A percentile compares a stretch with the other conserved stretches of the same genome.
Conservation (phyloP, 345 rosid genomes). For the Conringia planisiliqua region DNA sequence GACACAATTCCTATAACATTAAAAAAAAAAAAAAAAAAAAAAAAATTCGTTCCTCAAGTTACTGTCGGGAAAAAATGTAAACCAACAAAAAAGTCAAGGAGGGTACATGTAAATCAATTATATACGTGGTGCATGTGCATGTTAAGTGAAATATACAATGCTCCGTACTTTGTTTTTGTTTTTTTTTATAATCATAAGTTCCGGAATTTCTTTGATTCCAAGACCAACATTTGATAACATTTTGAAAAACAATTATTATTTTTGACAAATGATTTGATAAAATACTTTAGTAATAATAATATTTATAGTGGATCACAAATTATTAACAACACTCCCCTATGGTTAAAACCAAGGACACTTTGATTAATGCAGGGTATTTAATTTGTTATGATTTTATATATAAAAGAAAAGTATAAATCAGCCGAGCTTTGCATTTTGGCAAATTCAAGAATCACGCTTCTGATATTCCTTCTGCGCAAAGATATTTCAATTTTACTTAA, state of each 20-base stretch:
- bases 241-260: background rate
- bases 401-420: background rate
- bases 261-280: background rate
- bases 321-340: background rate
- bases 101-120: background rate
- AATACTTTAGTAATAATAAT: background rate
- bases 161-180: background rate
- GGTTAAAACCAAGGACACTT: background rate
- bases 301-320: background rate
- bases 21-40: background rate
- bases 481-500: conserved; percentile 18
- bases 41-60: background rate
- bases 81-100: background rate
- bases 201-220: background rate
- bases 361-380: background rate
- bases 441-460: conserved; percentile 36
- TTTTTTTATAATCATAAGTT: background rate
- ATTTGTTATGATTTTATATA: background rate
- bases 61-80: background rate
- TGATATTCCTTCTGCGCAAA: conserved; percentile 36
- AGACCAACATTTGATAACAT: background rate
- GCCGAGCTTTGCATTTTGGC: conserved; percentile 2
- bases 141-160: conserved; percentile 11
- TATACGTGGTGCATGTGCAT: conserved; percentile 29
- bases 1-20: background rate